These are phyloP conservation scores for Excoecaria agallocha DNA, from an alignment of 345 rosid species.

Conservation along the genomic window DNA sequence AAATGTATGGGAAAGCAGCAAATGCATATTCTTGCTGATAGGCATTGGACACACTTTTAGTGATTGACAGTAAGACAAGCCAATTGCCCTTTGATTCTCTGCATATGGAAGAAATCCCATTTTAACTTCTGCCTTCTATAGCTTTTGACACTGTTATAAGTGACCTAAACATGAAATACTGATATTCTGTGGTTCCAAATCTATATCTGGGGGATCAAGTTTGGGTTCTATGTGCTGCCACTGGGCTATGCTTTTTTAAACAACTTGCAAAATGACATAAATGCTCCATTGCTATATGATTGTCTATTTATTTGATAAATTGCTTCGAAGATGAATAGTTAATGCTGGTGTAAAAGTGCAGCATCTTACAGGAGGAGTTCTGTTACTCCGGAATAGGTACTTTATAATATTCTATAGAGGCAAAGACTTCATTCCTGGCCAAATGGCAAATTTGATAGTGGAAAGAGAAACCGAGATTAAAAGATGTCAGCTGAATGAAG, in stretches of 20 bases:
- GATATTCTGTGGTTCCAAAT: not conserved
- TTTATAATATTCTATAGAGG: constrained; percentile 76
- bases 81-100: not conserved
- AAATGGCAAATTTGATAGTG: constrained; percentile 46
- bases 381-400: constrained; percentile 70
- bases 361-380: constrained; percentile 77
- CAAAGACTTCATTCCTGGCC: constrained; percentile 67
- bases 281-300: not conserved
- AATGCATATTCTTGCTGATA: too few relatives aligned
- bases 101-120: not conserved
- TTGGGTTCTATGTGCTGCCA: not conserved
- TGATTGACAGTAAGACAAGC: constrained; percentile 32
- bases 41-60: too few relatives aligned
- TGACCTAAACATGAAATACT: not conserved
- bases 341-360: constrained; percentile 28
- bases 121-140: constrained; percentile 1
- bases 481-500: constrained; percentile 59
- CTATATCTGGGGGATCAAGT: not conserved
- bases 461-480: constrained; percentile 65
- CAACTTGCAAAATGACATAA: not conserved
- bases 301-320: not conserved
- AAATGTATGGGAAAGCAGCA: too few relatives aligned
- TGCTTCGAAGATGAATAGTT: constrained; percentile 4
- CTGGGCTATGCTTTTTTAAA: not conserved
- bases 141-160: not conserved